Evolutionary conservation across 768 basidiomycete genomes (phyloP), one percentile per base, ranked within the genome.

Genomic region (Daedaleopsis sinensis): DNA sequence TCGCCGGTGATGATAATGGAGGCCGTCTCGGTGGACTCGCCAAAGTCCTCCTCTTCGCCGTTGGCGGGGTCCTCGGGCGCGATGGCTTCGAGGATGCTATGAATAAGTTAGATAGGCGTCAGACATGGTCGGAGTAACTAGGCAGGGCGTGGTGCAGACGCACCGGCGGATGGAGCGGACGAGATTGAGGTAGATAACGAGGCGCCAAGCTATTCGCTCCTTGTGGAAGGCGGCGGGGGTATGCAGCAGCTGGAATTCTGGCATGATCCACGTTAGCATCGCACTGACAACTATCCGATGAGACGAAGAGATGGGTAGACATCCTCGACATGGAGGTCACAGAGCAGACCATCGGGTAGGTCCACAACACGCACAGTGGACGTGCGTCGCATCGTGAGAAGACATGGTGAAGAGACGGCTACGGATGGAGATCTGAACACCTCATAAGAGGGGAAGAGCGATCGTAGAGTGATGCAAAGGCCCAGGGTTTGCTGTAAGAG

Each of bases 141-240:
- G 38, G 23, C 16, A 12, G 15, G 44, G 19, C 49, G 23, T 44
- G 11, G 50, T 43, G 23, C 57, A 58, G 47, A 73, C 80, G 64
- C 71, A 87, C 88, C 88, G 84, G 68, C 87, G 86, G 67, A 94
- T 77, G 62, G 92, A 94, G 71, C 88, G 87, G 61, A 93, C 89
- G 64, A 94, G 80, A 74, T 94, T 94, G 62, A 94, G 83, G 76
- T 94, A 94, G 68, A 94, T 90, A 67, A 94, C 91, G 52, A 90
- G 84, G 54, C 92, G 85, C 92, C 92, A 94, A 27, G 91, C 90
- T 57, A 90, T 85, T 63, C 92, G 82, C 71, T 94, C 91, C 18
- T 87, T 85, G 65, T 84, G 84, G 73, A 94, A 93, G 39, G 88
- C 84, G 38, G 84, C 85, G 10, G 89, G 89, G 1, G 88, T 82